Evolutionary conservation across 495 filamentous ascomycete genomes (phyloP), one percentile per base, ranked within the genome.

Genomic region (Daldinia vernicosa): DNA sequence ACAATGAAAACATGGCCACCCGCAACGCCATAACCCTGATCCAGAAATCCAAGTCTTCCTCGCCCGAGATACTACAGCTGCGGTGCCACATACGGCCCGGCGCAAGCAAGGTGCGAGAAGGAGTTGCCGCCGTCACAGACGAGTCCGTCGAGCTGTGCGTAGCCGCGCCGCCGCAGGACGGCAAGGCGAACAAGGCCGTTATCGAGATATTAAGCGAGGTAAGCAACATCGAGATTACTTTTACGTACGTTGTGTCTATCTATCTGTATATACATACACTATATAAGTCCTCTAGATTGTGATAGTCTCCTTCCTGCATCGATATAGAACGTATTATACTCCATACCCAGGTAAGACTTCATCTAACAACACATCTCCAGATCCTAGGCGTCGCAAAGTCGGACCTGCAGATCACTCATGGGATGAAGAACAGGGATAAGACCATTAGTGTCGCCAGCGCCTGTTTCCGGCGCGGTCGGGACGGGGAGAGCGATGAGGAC

Each of bases 111-210:
- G 79, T 82, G 47, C 84, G 88, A 5, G 85, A 89, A 67, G 88
- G 89, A 2, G 81, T 92, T 24, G 76, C 79, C 11, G 79, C 79
- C 1, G 78, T 92, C 8, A 83, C 83, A 1, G 78, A 84, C 1
- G 83, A 88, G 6, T 77, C 78, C 11, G 82, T 92, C 60, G 86
- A 89, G 54, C 74, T 93, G 1, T 89, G 86, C 28, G 89, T 91
- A 0, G 75, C 89, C 3, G 89, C 88, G 0, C 88, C 84, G 52
- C 85, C 90, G 9, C 81, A 85, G 37, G 87, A 91, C 24, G 89
- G 89, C 2, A 88, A 90, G 75, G 87, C 89, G 4, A 93, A 93
- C 69, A 82, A 83, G 60, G 89, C 89, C 14, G 88, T 91, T 7
- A 81, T 88, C 64, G 83, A 87, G 59, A 77, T 91, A 6, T 78